phyloP scores from a whole-genome alignment of 352 stramenopile species.

The Pythium phragmiticola region DNA sequence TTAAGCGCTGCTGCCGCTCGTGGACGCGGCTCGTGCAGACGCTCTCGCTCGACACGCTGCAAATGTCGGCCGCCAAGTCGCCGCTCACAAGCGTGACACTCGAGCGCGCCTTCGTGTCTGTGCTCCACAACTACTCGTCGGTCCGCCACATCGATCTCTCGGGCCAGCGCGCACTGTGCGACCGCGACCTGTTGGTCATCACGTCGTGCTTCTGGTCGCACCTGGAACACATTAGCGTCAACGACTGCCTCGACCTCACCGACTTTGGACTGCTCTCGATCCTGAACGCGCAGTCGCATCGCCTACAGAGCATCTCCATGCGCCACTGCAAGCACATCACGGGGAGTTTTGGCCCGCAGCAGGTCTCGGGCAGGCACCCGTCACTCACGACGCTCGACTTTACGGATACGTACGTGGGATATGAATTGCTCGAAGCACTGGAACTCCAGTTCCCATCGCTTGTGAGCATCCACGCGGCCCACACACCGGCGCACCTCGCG shows the following conservation, averaged over 20 bases:
- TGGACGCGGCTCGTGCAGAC: constrained; percentile 73
- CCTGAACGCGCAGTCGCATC: constrained; percentile 80
- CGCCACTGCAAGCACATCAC: constrained; percentile 78
- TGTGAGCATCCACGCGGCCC: constrained; percentile 47
- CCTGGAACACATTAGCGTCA: constrained; percentile 57
- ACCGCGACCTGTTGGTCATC: constrained; percentile 77
- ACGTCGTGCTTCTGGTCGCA: constrained; percentile 79
- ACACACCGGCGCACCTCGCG: constrained; percentile 69
- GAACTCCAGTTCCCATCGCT: constrained; percentile 68
- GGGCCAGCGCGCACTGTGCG: constrained; percentile 60
- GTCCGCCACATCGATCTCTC: constrained; percentile 67
- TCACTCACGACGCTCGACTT: constrained; percentile 56
- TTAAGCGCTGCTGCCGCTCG: constrained; percentile 49
- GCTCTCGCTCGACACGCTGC: constrained; percentile 60
- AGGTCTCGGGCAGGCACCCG: constrained; percentile 59
- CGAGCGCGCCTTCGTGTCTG: constrained; percentile 53
- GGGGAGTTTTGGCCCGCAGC: constrained; percentile 41
- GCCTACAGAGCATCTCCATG: constrained; percentile 60
- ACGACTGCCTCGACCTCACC: constrained; percentile 78
- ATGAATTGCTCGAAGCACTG: constrained; percentile 44
- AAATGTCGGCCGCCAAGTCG: constrained; percentile 51
- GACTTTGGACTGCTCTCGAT: constrained; percentile 79
- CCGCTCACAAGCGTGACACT: constrained; percentile 49
- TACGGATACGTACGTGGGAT: constrained; percentile 59
- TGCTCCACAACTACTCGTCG: constrained; percentile 66